phyloP scores from a whole-genome alignment of 2,329 filamentous ascomycete species.

The Diaporthe humulicola region DNA sequence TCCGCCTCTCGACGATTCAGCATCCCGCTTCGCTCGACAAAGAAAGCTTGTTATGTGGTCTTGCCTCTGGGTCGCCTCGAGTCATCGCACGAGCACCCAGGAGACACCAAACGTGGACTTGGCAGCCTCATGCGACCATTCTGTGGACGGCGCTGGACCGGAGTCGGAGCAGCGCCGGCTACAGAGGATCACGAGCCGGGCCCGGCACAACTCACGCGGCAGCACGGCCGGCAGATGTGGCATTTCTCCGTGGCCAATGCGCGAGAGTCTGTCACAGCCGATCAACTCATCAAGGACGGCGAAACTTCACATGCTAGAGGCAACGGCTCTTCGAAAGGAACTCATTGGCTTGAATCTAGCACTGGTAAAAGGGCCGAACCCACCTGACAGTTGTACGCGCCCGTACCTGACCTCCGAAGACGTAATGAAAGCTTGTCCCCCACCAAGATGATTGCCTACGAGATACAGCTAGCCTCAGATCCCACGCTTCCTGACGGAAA shows the following conservation, averaged over 20 bases:
- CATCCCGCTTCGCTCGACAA: not conserved
- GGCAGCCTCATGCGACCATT: not conserved
- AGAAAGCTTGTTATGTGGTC: constrained; percentile 5
- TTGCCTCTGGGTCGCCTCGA: not conserved
- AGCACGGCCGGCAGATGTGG: constrained; percentile 9
- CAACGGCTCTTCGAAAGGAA: not conserved
- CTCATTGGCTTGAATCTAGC: not conserved
- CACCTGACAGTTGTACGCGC: not conserved
- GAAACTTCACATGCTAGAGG: not conserved
- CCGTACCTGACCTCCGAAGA: not conserved
- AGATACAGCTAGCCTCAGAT: not conserved
- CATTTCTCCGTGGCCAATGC: not conserved
- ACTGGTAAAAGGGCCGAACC: not conserved
- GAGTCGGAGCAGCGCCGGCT: not conserved
- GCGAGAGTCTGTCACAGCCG: not conserved
- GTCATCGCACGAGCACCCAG: not conserved
- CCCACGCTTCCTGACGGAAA: not conserved
- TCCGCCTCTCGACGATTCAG: not conserved
- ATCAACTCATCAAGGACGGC: not conserved
- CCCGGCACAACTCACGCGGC: not conserved
- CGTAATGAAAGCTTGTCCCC: not conserved
- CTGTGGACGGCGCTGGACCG: not conserved
- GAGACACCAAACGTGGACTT: not conserved
- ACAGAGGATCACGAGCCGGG: not conserved
- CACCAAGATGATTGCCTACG: not conserved